Evolutionary conservation across 352 stramenopile species (phyloP), one percentile per base, ranked within the genome.

Genomic region (Elongisporangium senticosum): DNA sequence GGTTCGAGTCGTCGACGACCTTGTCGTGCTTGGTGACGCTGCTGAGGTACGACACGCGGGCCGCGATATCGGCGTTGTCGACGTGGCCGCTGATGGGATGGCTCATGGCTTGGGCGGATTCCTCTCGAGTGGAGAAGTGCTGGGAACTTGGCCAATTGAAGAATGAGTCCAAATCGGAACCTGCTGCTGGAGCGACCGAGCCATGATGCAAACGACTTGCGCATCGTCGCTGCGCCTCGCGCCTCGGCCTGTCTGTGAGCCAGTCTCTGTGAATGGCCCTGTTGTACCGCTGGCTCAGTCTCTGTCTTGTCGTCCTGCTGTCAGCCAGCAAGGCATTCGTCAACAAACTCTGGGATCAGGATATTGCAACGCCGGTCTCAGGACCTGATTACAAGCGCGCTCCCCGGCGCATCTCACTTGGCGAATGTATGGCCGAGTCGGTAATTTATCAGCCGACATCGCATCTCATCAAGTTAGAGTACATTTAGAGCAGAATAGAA

Each of bases 1-100:
- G 7, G 33, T 43, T 17, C 48, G 48, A 51, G 21, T 64, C 26
- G 3, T 57, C 56, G 49, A 71, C 58, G 28, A 61, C 2, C 23
- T 59, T 48, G 21, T 67, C 62, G 8, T 56, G n/a, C 24, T 68
- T 61, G 11, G 57, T 68, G 58, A 40, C 53, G 49, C 58, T 63
- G 55, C 61, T 67, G 5, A 59, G 50, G 47, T 56, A 67, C 3
- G 61, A 67, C 33, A 63, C 24, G 10, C 56, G 61, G 20, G 60
- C 43, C 1, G 55, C 55, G 21, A 66, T 47, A 22, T 67, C 61
- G n/a, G 58, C 21, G 39, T 23, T 49, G 24, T 28, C 40, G 48
- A 51, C n/a, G 33, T 58, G 20, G 26, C 53, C 37, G 33, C 37
- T 58, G 33, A 23, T 58, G 53, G 10, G 33, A 23, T 7, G 37